phyloP scores from a whole-genome alignment of 1,139 yeast species.

The Candida pseudoviswanathii region DNA sequence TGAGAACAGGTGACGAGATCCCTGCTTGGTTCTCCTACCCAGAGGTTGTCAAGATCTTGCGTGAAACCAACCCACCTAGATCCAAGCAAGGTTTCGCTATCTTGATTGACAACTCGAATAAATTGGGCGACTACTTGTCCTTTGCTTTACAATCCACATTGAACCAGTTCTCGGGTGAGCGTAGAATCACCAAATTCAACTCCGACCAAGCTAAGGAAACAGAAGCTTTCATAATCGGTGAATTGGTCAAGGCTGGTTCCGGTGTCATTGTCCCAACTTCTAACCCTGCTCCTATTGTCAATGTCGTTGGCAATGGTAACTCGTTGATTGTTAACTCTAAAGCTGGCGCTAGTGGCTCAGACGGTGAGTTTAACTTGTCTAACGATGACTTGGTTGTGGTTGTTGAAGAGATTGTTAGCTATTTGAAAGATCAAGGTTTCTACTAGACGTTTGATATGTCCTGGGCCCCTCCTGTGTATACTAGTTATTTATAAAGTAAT shows the following conservation, averaged over 20 bases:
- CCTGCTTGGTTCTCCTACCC: constrained; percentile 98
- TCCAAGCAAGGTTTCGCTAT: constrained; percentile 83
- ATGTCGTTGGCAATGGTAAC: constrained; percentile 44
- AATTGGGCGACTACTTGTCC: constrained; percentile 54
- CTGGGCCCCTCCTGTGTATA: background rate
- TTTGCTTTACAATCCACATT: constrained; percentile 87
- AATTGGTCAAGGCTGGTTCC: constrained; percentile 85
- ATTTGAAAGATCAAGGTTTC: constrained; percentile 81
- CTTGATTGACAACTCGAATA: constrained; percentile 57
- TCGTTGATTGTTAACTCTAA: constrained; percentile 27
- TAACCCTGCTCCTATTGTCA: constrained; percentile 40
- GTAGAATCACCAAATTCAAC: constrained; percentile 73
- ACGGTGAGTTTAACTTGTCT: constrained; percentile 16
- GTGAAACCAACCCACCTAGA: constrained; percentile 95
- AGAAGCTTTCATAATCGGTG: constrained; percentile 67
- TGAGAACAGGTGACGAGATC: constrained; percentile 83
- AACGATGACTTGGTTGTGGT: constrained; percentile 40
- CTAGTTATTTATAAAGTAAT: background rate
- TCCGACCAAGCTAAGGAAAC: constrained; percentile 43
- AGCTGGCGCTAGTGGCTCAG: constrained; percentile 14
- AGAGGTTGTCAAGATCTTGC: constrained; percentile 86
- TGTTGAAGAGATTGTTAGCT: constrained; percentile 68
- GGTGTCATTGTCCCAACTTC: constrained; percentile 74
- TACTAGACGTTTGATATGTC: constrained; percentile 21
- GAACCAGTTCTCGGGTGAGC: constrained; percentile 85